phyloP scores from a whole-genome alignment of 495 filamentous ascomycete genomes.

The Lepidopterella palustris region DNA sequence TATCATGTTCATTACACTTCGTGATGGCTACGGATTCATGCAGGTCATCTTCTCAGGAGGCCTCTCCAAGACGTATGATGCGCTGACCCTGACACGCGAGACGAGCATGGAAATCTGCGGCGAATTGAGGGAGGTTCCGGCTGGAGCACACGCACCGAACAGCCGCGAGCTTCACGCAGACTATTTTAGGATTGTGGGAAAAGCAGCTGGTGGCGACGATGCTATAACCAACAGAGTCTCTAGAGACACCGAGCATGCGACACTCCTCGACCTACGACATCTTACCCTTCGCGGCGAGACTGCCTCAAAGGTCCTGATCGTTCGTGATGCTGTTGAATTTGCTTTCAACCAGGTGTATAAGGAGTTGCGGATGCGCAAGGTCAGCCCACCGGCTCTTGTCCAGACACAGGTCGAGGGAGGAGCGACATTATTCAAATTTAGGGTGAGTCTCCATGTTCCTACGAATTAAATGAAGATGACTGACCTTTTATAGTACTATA shows the following conservation, averaged over 20 bases:
- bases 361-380: conserved; percentile 71
- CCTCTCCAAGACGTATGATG: conserved; percentile 87
- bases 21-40: conserved; percentile 83
- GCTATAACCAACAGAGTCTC: conserved; percentile 90
- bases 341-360: conserved; percentile 80
- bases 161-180: conserved; percentile 91
- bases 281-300: conserved; percentile 85
- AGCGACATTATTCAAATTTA: conserved; percentile 84
- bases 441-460: too few relatives aligned
- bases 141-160: conserved; percentile 72
- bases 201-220: conserved; percentile 81
- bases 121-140: conserved; percentile 79
- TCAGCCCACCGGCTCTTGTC: conserved; percentile 92
- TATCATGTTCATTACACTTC: conserved; percentile 76
- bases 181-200: conserved; percentile 70
- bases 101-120: conserved; percentile 83
- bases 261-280: conserved; percentile 83
- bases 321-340: conserved; percentile 73
- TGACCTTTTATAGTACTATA: too few relatives aligned
- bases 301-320: conserved; percentile 83
- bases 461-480: too few relatives aligned
- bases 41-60: conserved; percentile 83
- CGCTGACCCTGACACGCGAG: conserved; percentile 78
- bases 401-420: conserved; percentile 98
- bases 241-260: conserved; percentile 68